Evolutionary conservation across 352 stramenopile genomes (phyloP).

Genomic region (Thalassiosira oceanica): DNA sequence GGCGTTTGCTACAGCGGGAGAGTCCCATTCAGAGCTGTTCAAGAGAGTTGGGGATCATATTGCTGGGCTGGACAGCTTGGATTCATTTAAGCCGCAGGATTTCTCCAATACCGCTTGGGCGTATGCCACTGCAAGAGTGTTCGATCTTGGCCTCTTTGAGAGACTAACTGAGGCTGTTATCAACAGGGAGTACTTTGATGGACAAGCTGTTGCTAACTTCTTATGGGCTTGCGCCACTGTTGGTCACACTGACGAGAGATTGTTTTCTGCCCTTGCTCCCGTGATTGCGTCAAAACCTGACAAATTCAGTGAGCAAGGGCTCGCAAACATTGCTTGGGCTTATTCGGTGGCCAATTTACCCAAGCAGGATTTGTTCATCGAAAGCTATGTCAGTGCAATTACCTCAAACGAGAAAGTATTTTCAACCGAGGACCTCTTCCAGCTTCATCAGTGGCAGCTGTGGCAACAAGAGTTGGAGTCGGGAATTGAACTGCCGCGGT

Average conservation of each 20-base stretch:
- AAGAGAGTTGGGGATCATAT: slow-evolving; percentile 1
- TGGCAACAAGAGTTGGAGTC: slow-evolving; percentile 24
- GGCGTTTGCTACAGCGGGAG: slow-evolving; percentile 2
- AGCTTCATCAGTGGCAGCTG: slow-evolving; percentile 44
- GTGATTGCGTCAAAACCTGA: neutral
- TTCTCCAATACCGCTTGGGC: slow-evolving; percentile 24
- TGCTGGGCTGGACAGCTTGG: neutral
- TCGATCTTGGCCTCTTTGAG: slow-evolving; percentile 1
- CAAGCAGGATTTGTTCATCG: neutral
- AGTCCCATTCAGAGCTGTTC: neutral
- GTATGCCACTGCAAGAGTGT: slow-evolving; percentile 12
- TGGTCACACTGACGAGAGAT: neutral
- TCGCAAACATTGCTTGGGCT: slow-evolving; percentile 13
- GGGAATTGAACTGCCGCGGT: neutral
- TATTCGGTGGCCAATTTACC: slow-evolving; percentile 15
- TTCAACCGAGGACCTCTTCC: slow-evolving; percentile 14
- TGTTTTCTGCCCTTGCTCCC: neutral
- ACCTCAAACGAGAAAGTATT: slow-evolving; percentile 16
- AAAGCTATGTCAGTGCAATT: slow-evolving; percentile 15
- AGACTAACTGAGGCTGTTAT: slow-evolving; percentile 1
- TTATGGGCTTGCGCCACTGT: slow-evolving; percentile 6
- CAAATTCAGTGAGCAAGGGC: neutral
- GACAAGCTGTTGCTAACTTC: slow-evolving; percentile 1
- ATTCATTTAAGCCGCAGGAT: neutral
- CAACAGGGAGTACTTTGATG: neutral